Conservation (phyloP, 1,284 basidiomycete genomes). For the Ustilago sp. region DNA sequence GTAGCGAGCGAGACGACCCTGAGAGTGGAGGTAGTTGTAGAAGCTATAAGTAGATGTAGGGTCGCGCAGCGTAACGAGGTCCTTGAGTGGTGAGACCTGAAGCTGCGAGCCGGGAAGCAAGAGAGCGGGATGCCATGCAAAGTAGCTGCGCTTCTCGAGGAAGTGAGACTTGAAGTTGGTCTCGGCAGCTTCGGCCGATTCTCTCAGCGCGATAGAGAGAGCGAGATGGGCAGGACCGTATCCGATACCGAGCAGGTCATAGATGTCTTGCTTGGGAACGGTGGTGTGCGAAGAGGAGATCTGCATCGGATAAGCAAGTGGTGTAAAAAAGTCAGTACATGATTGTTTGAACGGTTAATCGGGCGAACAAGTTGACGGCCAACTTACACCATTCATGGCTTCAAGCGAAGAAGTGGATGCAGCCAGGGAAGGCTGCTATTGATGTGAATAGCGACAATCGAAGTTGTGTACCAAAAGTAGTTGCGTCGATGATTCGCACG, state of each 20-base stretch:
- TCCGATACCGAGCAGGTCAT: conserved; percentile 65
- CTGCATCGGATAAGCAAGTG: not conserved
- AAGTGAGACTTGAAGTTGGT: conserved; percentile 56
- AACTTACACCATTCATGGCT: conserved; percentile 42
- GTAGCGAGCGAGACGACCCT: conserved; percentile 63
- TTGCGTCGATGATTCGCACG: not conserved
- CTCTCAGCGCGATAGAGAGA: conserved; percentile 64
- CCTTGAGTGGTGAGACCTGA: conserved; percentile 68
- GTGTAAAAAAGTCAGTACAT: not conserved
- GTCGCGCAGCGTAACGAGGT: conserved; percentile 67
- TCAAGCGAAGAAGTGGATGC: conserved; percentile 36
- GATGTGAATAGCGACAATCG: not conserved
- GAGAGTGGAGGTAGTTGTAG: conserved; percentile 66
- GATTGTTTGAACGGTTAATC: not conserved
- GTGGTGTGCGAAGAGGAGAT: conserved; percentile 28
- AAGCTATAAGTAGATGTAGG: conserved; percentile 67
- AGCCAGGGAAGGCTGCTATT: conserved; percentile 24
- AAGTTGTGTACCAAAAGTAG: not conserved
- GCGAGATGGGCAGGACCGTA: conserved; percentile 68
- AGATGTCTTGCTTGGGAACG: conserved; percentile 48
- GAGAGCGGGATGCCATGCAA: conserved; percentile 68
- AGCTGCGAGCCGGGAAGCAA: conserved; percentile 67
- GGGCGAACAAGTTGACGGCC: too few species aligned
- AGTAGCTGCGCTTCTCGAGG: conserved; percentile 61
- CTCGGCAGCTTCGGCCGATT: conserved; percentile 56